Conservation (phyloP, 805 yeast genomes). For the Lachancea meyersii region DNA sequence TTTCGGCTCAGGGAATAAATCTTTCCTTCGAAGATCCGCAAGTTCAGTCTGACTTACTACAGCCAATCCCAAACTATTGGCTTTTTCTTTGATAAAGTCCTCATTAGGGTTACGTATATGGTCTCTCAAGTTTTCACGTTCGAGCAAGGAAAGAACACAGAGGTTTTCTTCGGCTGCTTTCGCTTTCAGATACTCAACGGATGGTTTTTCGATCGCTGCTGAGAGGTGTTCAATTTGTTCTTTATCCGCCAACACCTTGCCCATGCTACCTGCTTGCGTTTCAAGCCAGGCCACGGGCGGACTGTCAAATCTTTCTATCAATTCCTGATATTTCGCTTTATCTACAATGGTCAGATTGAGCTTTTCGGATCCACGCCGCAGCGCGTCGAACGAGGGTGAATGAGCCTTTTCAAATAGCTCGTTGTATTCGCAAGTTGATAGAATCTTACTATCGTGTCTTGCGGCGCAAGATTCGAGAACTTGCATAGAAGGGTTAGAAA, state of each 20-base stretch:
- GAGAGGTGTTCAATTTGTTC: background rate
- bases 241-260: slow-evolving; percentile 9
- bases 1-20: background rate
- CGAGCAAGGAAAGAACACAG: background rate
- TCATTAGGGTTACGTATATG: slow-evolving; percentile 3
- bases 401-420: slow-evolving; percentile 4
- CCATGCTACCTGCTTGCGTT: slow-evolving; percentile 26
- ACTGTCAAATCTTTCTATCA: slow-evolving; percentile 11
- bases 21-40: background rate
- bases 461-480: slow-evolving; percentile 11
- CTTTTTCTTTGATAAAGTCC: slow-evolving; percentile 33
- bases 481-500: slow-evolving; percentile 16
- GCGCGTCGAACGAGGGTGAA: slow-evolving; percentile 11
- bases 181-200: slow-evolving; percentile 8
- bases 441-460: slow-evolving; percentile 12
- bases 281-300: slow-evolving; percentile 33
- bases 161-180: slow-evolving; percentile 10
- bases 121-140: background rate
- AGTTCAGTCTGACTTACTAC: background rate
- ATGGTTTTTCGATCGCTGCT: background rate
- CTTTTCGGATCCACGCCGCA: slow-evolving; percentile 8
- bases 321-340: slow-evolving; percentile 8
- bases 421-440: slow-evolving; percentile 11
- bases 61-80: slow-evolving; percentile 13
- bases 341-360: slow-evolving; percentile 3